Conservation (phyloP, 257 asterid genomes). For the Mitragyna speciosa region DNA sequence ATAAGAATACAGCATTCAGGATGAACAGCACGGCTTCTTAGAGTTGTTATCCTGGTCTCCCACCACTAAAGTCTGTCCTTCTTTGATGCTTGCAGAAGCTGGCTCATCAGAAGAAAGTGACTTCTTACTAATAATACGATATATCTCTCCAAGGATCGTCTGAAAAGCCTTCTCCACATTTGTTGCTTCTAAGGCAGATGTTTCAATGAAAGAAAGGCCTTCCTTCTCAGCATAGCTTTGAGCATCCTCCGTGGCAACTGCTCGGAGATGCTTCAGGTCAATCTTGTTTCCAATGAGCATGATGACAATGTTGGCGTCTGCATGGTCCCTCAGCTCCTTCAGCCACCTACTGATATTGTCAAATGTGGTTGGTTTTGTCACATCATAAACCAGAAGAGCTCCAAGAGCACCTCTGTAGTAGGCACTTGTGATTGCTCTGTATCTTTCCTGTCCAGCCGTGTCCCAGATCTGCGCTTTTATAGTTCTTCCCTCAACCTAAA, state of each 20-base stretch:
- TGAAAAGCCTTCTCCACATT: slow-evolving; percentile 88
- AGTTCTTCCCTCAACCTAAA: slow-evolving; percentile 86
- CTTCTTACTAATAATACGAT: slow-evolving; percentile 81
- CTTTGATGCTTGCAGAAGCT: slow-evolving; percentile 56
- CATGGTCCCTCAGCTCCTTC: slow-evolving; percentile 95
- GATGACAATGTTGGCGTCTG: slow-evolving; percentile 83
- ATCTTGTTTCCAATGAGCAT: slow-evolving; percentile 91
- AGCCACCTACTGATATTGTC: slow-evolving; percentile 91
- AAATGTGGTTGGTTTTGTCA: slow-evolving; percentile 85
- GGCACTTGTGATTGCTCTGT: slow-evolving; percentile 96
- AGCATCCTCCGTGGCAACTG: slow-evolving; percentile 94
- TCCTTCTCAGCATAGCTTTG: slow-evolving; percentile 83
- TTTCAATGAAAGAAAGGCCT: slow-evolving; percentile 83
- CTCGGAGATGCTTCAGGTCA: slow-evolving; percentile 87
- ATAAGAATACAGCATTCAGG: slow-evolving; percentile 31
- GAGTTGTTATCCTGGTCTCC: slow-evolving; percentile 59
- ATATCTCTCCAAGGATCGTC: slow-evolving; percentile 81
- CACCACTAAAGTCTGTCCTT: slow-evolving; percentile 75
- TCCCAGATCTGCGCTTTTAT: slow-evolving; percentile 98
- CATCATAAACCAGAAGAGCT: slow-evolving; percentile 90
- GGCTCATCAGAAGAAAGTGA: slow-evolving; percentile 69
- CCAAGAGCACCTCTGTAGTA: slow-evolving; percentile 95
- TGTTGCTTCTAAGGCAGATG: slow-evolving; percentile 87
- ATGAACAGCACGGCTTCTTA: slow-evolving; percentile 76
- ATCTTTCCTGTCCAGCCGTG: slow-evolving; percentile 99